These are phyloP conservation scores for Saccharata proteae DNA, from an alignment of 2,329 filamentous ascomycete genomes.

Conservation along the genomic window DNA sequence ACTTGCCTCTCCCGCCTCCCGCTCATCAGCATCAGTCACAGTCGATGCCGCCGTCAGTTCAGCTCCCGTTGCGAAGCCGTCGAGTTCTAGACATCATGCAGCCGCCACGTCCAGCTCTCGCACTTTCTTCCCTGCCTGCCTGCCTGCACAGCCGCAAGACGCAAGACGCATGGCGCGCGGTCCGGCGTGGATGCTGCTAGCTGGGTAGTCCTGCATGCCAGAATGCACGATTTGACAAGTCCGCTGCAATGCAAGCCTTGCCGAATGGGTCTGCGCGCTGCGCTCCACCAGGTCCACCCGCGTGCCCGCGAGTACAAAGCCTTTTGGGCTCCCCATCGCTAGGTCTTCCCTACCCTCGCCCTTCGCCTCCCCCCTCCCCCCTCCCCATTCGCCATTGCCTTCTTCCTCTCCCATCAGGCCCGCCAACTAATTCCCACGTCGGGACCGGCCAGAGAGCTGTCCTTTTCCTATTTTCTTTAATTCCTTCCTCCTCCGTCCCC, in stretches of 20 bases:
- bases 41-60: too few relatives aligned
- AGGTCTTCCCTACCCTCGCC: constrained; percentile 27
- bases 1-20: too few relatives aligned
- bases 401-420: constrained; percentile 27
- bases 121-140: too few relatives aligned
- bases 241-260: constrained; percentile 9
- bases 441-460: constrained; percentile 22
- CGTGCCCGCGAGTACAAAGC: too few relatives aligned
- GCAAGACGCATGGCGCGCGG: constrained; percentile 3
- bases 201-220: constrained; percentile 2
- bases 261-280: constrained; percentile 7
- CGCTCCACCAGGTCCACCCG: constrained; percentile 9
- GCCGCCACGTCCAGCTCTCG: too few relatives aligned
- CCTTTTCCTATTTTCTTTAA: constrained; percentile 23
- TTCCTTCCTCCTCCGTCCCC: constrained; percentile 15
- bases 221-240: constrained; percentile 7
- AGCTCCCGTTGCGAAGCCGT: too few relatives aligned
- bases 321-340: constrained; percentile 26
- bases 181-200: constrained; percentile 4
- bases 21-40: too few relatives aligned
- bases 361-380: constrained; percentile 31
- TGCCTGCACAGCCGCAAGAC: too few relatives aligned
- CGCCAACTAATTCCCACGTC: constrained; percentile 22
- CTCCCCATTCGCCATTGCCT: constrained; percentile 28
- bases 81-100: too few relatives aligned